Percentiles rank a stretch among this genome's conserved stretches.
Conservation (phyloP, 345 rosid species). For the Linum lewisii region DNA sequence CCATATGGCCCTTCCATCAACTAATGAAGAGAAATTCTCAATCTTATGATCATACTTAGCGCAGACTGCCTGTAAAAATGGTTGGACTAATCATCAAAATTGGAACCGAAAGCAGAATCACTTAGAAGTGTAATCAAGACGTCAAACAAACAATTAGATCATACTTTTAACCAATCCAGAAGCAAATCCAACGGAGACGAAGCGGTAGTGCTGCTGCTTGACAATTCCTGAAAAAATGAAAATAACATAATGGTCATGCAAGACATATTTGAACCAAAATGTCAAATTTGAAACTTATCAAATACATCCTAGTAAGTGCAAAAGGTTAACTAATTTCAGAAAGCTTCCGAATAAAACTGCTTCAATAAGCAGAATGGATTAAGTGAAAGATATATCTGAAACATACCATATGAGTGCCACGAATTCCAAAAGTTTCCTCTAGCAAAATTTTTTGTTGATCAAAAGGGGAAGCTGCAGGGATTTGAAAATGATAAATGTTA, state of each 20-base stretch:
- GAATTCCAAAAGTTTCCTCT: conserved; percentile 52
- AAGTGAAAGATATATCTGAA: conserved; percentile 14
- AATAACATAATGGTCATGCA: conserved; percentile 1
- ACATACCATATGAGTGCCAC: conserved; percentile 43
- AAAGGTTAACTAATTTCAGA: not conserved
- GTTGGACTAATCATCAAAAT: not conserved
- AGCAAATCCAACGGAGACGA: conserved; percentile 50
- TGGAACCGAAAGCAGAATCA: not conserved
- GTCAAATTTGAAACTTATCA: not conserved
- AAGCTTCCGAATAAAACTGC: not conserved
- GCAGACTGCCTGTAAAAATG: conserved; percentile 49
- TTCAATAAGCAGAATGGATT: not conserved
- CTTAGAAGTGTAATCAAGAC: not conserved
- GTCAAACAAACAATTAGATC: not conserved
- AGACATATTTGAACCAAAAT: not conserved
- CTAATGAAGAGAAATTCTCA: conserved; percentile 45
- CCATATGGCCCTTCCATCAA: conserved; percentile 91
- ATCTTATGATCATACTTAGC: conserved; percentile 42
- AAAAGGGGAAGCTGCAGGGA: conserved; percentile 70
- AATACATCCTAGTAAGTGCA: not conserved
- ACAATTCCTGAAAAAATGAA: conserved; percentile 29
- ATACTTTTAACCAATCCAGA: conserved; percentile 79
- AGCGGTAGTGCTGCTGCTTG: conserved; percentile 9
- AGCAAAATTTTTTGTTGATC: conserved; percentile 37
- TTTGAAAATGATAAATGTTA: conserved; percentile 9